Conservation (phyloP, 228 moss, liverwort and hornwort genomes). For the Sphagnum fallax region DNA sequence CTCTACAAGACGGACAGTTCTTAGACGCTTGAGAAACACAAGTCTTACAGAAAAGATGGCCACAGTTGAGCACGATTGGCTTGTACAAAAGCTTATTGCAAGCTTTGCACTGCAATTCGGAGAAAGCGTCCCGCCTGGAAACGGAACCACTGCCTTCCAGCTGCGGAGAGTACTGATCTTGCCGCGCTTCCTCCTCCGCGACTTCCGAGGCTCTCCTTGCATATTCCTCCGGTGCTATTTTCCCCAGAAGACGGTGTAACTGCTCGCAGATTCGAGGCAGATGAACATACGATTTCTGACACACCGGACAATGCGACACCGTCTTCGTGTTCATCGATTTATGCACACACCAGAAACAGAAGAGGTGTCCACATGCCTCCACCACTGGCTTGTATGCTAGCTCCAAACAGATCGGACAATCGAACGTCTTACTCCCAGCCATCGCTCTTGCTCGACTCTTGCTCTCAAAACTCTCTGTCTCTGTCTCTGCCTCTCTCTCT, state of each 20-base stretch:
- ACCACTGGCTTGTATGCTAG: conserved; percentile 94
- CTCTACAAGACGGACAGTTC: conserved; percentile 54
- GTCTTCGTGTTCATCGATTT: conserved; percentile 65
- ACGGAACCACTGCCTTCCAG: conserved; percentile 24
- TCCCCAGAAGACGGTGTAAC: conserved; percentile 68
- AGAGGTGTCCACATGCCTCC: conserved; percentile 89
- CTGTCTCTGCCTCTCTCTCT: background rate
- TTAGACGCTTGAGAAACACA: conserved; percentile 30
- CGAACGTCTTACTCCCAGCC: conserved; percentile 35
- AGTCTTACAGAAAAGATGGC: conserved; percentile 51
- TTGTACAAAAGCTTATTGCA: conserved; percentile 77
- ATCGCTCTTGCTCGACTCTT: too few relatives aligned
- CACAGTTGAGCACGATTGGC: conserved; percentile 84
- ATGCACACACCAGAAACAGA: conserved; percentile 96
- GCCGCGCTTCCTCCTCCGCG: conserved; percentile 42
- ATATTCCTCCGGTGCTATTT: conserved; percentile 55
- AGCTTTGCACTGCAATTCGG: conserved; percentile 43
- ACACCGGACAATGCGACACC: conserved; percentile 90
- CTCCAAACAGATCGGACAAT: conserved; percentile 87
- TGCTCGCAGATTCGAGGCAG: conserved; percentile 80
- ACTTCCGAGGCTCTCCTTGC: conserved; percentile 55
- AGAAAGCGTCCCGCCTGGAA: conserved; percentile 12
- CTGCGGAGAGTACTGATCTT: conserved; percentile 28
- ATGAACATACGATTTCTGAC: conserved; percentile 77
- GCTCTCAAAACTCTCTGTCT: background rate